phyloP scores from a whole-genome alignment of 371 early-diverging fungal genomes.

The Rhizopus sp. region DNA sequence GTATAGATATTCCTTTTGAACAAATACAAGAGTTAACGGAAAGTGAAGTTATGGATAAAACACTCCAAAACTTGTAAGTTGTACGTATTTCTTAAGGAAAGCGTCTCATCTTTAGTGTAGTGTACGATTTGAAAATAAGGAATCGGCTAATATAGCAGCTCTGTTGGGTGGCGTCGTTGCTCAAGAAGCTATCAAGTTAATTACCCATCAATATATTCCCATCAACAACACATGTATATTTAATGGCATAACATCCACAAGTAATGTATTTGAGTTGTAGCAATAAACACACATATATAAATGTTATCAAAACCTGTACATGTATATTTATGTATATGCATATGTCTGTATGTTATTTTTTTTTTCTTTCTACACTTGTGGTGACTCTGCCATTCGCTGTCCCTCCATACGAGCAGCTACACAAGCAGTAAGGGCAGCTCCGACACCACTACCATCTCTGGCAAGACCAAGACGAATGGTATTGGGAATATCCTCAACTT shows the following conservation, averaged over 20 bases:
- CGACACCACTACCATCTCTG: slow-evolving; percentile 55
- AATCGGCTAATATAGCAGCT: slow-evolving; percentile 84
- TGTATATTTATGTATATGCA: not conserved
- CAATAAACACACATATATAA: not conserved
- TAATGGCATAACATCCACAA: slow-evolving; percentile 73
- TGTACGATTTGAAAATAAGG: slow-evolving; percentile 74
- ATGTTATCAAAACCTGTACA: slow-evolving; percentile 4
- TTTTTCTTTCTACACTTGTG: slow-evolving; percentile 8
- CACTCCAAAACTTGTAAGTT: slow-evolving; percentile 39
- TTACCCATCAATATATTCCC: slow-evolving; percentile 92
- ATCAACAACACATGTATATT: slow-evolving; percentile 83
- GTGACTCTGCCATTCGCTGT: not conserved
- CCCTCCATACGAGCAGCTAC: slow-evolving; percentile 44
- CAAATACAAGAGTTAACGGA: slow-evolving; percentile 13
- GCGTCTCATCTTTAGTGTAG: slow-evolving; percentile 36
- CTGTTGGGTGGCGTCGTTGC: slow-evolving; percentile 91
- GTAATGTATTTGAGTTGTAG: slow-evolving; percentile 42
- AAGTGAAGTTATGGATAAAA: slow-evolving; percentile 22
- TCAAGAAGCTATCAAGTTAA: slow-evolving; percentile 93
- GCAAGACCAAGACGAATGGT: slow-evolving; percentile 65
- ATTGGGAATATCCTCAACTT: slow-evolving; percentile 40
- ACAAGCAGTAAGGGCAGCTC: slow-evolving; percentile 54
- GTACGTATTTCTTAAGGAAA: not conserved
- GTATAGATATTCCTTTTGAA: slow-evolving; percentile 13
- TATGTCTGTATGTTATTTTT: slow-evolving; percentile 1